phyloP scores from a whole-genome alignment of 176 grass and related monocot species.

The Zoysia pacifica region DNA sequence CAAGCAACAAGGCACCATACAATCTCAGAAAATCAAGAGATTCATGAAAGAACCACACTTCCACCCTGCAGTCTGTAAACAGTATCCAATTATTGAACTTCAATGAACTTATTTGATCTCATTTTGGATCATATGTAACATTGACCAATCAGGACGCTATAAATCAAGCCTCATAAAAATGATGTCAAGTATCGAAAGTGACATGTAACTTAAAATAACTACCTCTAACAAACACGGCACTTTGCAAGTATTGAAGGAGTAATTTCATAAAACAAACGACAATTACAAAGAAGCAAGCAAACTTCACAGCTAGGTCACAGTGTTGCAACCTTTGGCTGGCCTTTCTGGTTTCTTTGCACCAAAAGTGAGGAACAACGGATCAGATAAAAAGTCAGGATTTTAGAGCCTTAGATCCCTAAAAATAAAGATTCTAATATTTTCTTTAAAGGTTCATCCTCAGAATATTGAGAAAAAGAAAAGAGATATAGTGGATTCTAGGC shows the following conservation, averaged over 20 bases:
- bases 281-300: neutral
- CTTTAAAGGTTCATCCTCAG: neutral
- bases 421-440: slow-evolving; percentile 24
- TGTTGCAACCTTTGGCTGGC: neutral
- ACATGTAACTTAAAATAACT: no score
- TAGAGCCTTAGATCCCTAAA: slow-evolving; percentile 12
- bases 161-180: neutral
- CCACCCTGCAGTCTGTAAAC: neutral
- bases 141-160: neutral
- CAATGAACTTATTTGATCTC: no score
- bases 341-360: neutral
- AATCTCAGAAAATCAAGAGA: neutral
- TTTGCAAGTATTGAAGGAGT: neutral
- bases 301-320: neutral
- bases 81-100: no score
- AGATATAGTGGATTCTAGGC: no score
- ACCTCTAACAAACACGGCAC: no score
- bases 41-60: neutral
- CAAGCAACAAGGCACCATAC: neutral
- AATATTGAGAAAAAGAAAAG: no score
- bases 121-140: no score
- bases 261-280: neutral
- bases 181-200: neutral
- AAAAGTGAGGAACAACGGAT: slow-evolving; percentile 23
- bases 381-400: slow-evolving; percentile 21